Base-by-base conservation (phyloP, 192 early-diverging fungal species). In the Coemansia sp. region DNA sequence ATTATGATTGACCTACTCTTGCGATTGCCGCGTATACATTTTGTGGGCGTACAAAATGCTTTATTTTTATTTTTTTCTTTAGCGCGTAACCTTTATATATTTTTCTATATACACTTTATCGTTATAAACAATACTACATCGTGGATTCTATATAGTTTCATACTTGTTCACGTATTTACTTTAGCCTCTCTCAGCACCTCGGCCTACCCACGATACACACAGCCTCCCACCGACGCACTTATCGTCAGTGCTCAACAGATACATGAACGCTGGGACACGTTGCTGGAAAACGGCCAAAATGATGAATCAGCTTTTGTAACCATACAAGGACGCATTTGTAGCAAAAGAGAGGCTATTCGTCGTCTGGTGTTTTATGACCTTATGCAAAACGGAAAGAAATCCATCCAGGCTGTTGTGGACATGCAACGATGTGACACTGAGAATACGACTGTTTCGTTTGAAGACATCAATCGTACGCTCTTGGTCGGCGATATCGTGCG, bases 341-440 rank as follows among this genome's bases (percentile, higher is more conserved):
- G 78, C 6, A 81, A 81, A 50, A 75, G 91, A 13, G 86, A 85
- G 25, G 84, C 88, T 9, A 83, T 85, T 48, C 67, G 79, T 51
- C 87, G 84, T 37, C 78, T 91, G 32, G 64, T 87, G 6, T 93
- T 91, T 69, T 78, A 82, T 37, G 88, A 88, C 62, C 23, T 93
- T 22, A 60, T 72, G 23, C 79, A 85, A 19, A 78, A 85, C 51
- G 42, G 42, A 7, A 78, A 79, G 4, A 53, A 78, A 17, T 33
- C 53, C 5, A 54, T 89, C 17, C 91, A 93, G 38, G 78, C 89
- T 3, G 81, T 91, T 9, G 69, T 78, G 17, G 88, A 83, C 17
- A 66, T 77, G 26, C 29, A 33, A 58, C 58, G 44, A 23, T 24
- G 33, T 20, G 22, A 23, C 2, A 30, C 26, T 53, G 9, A 25